Base-by-base conservation (phyloP, 2,329 filamentous ascomycete genomes). In the Zalaria obscura region DNA sequence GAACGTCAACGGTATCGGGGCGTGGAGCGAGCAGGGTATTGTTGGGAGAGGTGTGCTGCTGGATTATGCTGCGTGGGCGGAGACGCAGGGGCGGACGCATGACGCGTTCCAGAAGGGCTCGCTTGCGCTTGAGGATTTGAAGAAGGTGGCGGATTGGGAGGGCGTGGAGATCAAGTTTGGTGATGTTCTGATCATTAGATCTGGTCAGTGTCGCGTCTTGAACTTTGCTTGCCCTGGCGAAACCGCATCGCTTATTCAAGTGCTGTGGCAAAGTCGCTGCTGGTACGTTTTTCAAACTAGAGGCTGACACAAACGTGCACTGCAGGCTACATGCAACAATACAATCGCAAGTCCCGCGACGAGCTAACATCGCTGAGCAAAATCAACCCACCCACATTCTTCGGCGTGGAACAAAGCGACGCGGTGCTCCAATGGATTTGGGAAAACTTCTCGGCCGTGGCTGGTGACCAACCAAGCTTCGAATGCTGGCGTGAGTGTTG, bases 31-130 rank as follows among this genome's bases (percentile, higher is more conserved):
- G 43, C 51, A 66, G 38, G 73, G 73, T 8, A 75, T 77, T 40
- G 70, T 73, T 1, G 73, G 72, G 5, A 59, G 73, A 0, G 73
- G 70, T 3, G 59, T 76, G 2, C 52, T 76, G 25, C 51, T 76
- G 28, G 73, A 76, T 50, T 69, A 70, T 46, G 66, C 69, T 52
- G 53, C 56, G 47, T 72, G 67, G 67, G 57, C 64, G 5, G 50
- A 62, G 26, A 55, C 62, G 6, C 60, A 69, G 32, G 50, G 56
- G 44, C 47, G 67, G 55, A 29, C 35, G 1, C 59, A 65, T 51
- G 39, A 59, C 27, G 49, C 57, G 11, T 61, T 65, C 47, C 42
- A 57, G 11, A 55, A 58, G 0, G 51, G 50, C 10, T 44, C 47
- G 9, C 65, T 67, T 34, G 47, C 52, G 5, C 48, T 66, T 3